Evolutionary conservation across 345 rosid species (phyloP), one percentile per base, ranked within the genome.

Genomic region (Eutrema japonicum): DNA sequence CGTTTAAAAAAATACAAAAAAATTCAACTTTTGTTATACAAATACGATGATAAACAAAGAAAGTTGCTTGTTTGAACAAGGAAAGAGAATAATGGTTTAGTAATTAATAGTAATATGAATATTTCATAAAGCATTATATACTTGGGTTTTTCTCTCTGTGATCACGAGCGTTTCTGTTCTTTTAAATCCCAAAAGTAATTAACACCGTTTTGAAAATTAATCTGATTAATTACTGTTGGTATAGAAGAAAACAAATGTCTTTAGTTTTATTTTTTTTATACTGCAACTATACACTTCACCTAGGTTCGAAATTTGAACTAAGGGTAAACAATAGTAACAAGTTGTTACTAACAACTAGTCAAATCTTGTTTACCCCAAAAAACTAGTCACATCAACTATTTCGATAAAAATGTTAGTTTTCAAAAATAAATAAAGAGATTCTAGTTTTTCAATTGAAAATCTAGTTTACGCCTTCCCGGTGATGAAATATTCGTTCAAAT

Each of bases 311-410:
- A 16, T 62, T 45, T 51, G 53, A 52, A 13, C 32, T 67, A 41
- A 12, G 14, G 36, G 68, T 52, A 75, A 60, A 68, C 4, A 75
- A 75, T 43, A 75, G 73, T 68, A 35, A 26, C 11, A 42, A 22
- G 26, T 22, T 22, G 26, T 22, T 22, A 22, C 26, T 2, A 22
- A 22, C 26, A 22, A 27, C 41, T 59, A 50, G 68, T 74, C 73
- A 67, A 69, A 60, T 67, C 78, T 18, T 18, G 18, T 18, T 18
- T 18, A 18, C 18, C 18, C 0, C 0, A 18, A 18, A 18, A 18
- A 0, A 27, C 41, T 59, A 50, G 68, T 74, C 73, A 67, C 69
- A 60, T 67, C 78, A 75, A 38, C 37, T 33, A 33, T 57, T 36
- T 55, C 48, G 26, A 29, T 54, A 14, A 6, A 58, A n/a, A 36